Evolutionary conservation across 352 stramenopile genomes (phyloP), one percentile per base, ranked within the genome.

Genomic region (Phytophthora parvispora): DNA sequence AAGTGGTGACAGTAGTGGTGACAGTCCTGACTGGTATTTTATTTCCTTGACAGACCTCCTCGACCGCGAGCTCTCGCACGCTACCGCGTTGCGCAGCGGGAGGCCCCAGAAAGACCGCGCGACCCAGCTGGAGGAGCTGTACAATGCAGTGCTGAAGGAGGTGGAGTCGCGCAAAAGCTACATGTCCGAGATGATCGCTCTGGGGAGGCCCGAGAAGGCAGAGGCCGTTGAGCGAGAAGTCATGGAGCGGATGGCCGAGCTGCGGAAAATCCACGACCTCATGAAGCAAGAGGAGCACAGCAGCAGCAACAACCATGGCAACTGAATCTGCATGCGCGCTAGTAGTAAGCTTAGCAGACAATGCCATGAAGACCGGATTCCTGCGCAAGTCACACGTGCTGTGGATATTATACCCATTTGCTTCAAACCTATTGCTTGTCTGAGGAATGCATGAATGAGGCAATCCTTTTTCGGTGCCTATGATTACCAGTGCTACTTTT

Each of bases 81-180:
- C 74, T 28, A 83, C 89, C 47, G 67, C 63, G 7, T 40, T 84
- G 15, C 79, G 82, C 16, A 74, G 74, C 10, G 83, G 76, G 1
- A 81, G 77, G 16, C 36, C 32, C 12, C 16, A 60, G 0, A 91
- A 90, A 32, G 64, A 72, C 22, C 70, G 76, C 3, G 22, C 91
- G 28, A 61, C 82, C 16, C 75, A 95, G 34, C 80, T 95, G 12
- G 69, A 92, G 22, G 82, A 89, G 10, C 47, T 95, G 3, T 91
- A 92, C 65, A 77, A 88, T 24, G 65, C 72, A 10, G 84, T 94
- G 3, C 48, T 90, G 9, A 63, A 69, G 6, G 87, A 95, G 47
- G 66, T 95, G 13, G 87, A 94, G 38, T 70, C 72, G 0, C 83
- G 85, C 49, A 92, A 90, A 65, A 74, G 55, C 29, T 94, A 89